Base-by-base conservation (phyloP, 2,329 filamentous ascomycete genomes). In the Tolypocladium sp. region DNA sequence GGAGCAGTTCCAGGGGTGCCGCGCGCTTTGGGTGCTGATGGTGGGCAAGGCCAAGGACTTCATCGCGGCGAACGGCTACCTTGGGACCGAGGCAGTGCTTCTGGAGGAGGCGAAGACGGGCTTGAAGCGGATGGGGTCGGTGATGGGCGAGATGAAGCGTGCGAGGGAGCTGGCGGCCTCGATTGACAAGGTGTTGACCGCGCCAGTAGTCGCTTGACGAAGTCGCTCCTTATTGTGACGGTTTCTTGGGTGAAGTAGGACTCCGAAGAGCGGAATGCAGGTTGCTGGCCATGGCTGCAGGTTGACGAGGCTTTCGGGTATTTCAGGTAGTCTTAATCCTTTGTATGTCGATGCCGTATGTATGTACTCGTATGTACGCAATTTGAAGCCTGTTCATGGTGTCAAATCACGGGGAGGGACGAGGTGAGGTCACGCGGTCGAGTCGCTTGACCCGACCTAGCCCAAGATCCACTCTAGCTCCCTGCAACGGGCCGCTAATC, bases 1-100 rank as follows among this genome's bases (percentile, higher is more conserved):
- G 46, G 56, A 52, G 44, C 56, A 57, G 25, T 57, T 57, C 37
- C 35, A 35, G 56, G 56, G 8, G 10, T 57, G 56, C 46, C 56
- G 13, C n/a, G 46, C 56, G 56, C 56, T 57, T 37, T 57, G 56
- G 56, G 46, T 57, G 56, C 56, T 57, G n/a, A 57, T 57, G 56
- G 56, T 41, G 44, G 25, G 35, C 44, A 57, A 57, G 56, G 44
- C 56, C 22, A 41, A 25, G 33, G 44, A 53, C 44, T 57, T 33
- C 46, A 30, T 57, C 20, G 9, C 33, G 25, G 6, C 25, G 7
- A 42, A 56, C 38, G 10, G 30, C 4, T 35, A 13, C 20, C 9
- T 4, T 2, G 30, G 20, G 17, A 13, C 30, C 3, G 49, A 35
- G 55, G 27, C 13, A 3, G 17, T 35, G 17, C 55, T 57, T 1